phyloP scores from a whole-genome alignment of 192 early-diverging fungal genomes.

The Backusella mclennaniae region DNA sequence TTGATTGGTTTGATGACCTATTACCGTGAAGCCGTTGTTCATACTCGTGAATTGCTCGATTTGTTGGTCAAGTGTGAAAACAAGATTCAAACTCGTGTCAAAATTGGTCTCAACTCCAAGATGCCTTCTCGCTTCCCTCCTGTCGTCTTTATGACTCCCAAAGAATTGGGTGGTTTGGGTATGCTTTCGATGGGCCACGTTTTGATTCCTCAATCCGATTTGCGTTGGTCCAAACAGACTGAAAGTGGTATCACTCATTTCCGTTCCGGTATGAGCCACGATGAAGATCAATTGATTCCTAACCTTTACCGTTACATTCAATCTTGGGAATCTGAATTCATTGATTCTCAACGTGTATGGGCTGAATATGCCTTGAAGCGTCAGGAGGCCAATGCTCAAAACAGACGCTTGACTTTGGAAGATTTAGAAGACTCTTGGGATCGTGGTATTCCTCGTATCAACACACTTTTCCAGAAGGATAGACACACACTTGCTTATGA shows the following conservation, averaged over 20 bases:
- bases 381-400: constrained; percentile 95
- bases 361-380: constrained; percentile 98
- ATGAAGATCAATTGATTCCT: constrained; percentile 95
- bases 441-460: constrained; percentile 97
- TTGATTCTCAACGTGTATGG: constrained; percentile 99
- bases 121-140: constrained; percentile 98
- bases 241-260: constrained; percentile 97
- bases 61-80: constrained; percentile 97
- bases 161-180: constrained; percentile 91
- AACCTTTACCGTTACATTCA: constrained; percentile 97
- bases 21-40: constrained; percentile 96
- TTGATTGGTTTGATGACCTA: constrained; percentile 98
- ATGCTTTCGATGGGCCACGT: constrained; percentile 99
- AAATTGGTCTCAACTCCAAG: constrained; percentile 99
- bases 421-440: constrained; percentile 99
- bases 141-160: constrained; percentile 61
- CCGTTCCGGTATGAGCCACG: constrained; percentile 97
- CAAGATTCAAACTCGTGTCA: constrained; percentile 98
- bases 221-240: constrained; percentile 96
- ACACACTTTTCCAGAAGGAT: constrained; percentile 98
- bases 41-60: constrained; percentile 95
- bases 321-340: constrained; percentile 99
- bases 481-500: constrained; percentile 99
- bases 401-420: constrained; percentile 96
- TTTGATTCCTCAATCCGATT: constrained; percentile 94